Conservation (phyloP, 1,284 basidiomycete species). For the Pseudozyma sp. region DNA sequence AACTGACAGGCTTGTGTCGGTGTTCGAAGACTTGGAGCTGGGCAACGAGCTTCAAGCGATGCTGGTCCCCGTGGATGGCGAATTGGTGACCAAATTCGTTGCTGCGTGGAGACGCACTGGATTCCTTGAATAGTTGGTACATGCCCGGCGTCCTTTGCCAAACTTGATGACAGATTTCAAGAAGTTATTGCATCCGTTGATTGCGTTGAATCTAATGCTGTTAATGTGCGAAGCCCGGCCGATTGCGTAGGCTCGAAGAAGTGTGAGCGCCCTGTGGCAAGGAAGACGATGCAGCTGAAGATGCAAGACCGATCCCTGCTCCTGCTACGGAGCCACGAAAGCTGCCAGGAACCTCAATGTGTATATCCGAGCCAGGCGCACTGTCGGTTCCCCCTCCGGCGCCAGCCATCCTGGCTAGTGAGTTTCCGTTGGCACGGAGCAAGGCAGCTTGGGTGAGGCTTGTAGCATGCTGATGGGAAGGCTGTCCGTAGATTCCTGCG, state of each 20-base stretch:
- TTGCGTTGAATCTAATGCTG: not conserved
- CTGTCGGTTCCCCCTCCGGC: slow-evolving; percentile 15
- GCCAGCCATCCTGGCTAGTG: not conserved
- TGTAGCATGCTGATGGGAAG: slow-evolving; percentile 23
- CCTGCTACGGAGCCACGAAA: slow-evolving; percentile 38
- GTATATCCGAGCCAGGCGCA: slow-evolving; percentile 25
- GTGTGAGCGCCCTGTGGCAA: slow-evolving; percentile 9
- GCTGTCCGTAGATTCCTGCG: slow-evolving; percentile 29
- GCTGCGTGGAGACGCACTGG: slow-evolving; percentile 13
- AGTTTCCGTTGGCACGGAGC: slow-evolving; percentile 20
- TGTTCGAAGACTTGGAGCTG: slow-evolving; percentile 9
- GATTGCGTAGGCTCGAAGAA: slow-evolving; percentile 23
- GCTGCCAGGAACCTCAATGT: slow-evolving; percentile 40
- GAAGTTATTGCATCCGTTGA: not conserved
- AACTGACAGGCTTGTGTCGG: slow-evolving; percentile 2
- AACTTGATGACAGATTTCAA: not conserved
- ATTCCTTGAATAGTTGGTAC: slow-evolving; percentile 5
- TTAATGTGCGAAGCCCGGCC: slow-evolving; percentile 20
- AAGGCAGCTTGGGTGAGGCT: slow-evolving; percentile 30
- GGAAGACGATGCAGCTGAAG: slow-evolving; percentile 16
- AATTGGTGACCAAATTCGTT: slow-evolving; percentile 12
- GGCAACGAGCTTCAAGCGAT: slow-evolving; percentile 1
- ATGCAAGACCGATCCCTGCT: slow-evolving; percentile 24
- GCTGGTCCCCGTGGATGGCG: slow-evolving; percentile 10
- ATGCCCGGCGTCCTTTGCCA: too few relatives aligned